Base-by-base conservation (phyloP, 768 basidiomycete genomes). In the Phylloporus sp. region DNA sequence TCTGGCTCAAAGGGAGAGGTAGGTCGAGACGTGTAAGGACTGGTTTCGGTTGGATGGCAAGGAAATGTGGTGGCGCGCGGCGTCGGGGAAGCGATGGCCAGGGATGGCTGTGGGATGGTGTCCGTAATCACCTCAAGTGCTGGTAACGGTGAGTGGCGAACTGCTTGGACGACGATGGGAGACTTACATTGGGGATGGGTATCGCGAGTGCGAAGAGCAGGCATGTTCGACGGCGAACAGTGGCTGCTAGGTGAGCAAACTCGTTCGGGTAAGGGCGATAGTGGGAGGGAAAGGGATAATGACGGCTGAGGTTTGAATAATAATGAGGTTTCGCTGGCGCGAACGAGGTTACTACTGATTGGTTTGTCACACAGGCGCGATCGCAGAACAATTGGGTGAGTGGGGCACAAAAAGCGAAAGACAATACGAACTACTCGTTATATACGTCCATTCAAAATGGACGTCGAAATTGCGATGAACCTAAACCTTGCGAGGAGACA, bases 81-180 rank as follows among this genome's bases (percentile, higher is more conserved):
- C 73, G 77, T 87, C 78, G 73, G 81, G 43, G 72, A 85, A 76
- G 72, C 72, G 74, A 76, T 83, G 73, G 63, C 73, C 59, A 78
- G 57, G 45, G 74, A 64, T 62, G 87, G 85, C 47, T 77, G 71
- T 56, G 75, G 74, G 23, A 75, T 74, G 61, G 76, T 76, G 73
- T 83, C 82, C 70, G 82, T 81, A 64, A 81, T 76, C 79, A 88
- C 85, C 75, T 86, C 82, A 75, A 88, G 85, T 77, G 82, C 84
- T 86, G 62, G 26, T 8, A 36, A 35, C 6, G 52, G 57, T 60
- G 58, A 59, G 65, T 48, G 52, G 51, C 20, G 52, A 27, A 15
- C 45, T 48, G 51, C 6, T 18, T 50, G 53, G 12, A 29, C 13
- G 26, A 15, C 0, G 22, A 20, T 26, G 16, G 36, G 32, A 22